Evolutionary conservation across 495 filamentous ascomycete genomes (phyloP).

Genomic region (Tetracladium setigerum): DNA sequence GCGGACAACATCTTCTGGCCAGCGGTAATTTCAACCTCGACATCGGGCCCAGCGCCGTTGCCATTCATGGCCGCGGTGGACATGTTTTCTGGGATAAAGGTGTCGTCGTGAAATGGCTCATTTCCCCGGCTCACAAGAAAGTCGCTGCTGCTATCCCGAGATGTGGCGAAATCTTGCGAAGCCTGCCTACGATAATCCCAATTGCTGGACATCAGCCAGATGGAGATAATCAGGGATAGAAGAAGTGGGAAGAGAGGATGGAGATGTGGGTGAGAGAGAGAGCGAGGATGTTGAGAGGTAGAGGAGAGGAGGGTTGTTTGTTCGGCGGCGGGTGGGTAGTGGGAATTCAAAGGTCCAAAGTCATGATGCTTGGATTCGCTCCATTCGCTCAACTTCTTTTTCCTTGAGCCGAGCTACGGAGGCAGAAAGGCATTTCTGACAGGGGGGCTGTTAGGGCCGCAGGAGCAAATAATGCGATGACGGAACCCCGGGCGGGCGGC

Average conservation of each 20-base stretch:
- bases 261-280: conserved; percentile 8
- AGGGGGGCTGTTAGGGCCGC: too few relatives aligned
- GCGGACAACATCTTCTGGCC: conserved; percentile 92
- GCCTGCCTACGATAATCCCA: conserved; percentile 7
- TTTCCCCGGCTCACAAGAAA: conserved; percentile 25
- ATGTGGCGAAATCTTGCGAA: conserved; percentile 18
- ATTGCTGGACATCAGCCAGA: conserved; percentile 9
- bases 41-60: conserved; percentile 18
- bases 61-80: conserved; percentile 18
- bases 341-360: too few relatives aligned
- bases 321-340: too few relatives aligned
- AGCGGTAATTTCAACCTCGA: conserved; percentile 57
- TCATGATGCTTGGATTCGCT: background rate
- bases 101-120: conserved; percentile 27
- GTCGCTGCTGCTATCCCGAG: background rate
- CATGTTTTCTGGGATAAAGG: conserved; percentile 12
- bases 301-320: too few relatives aligned
- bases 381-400: conserved; percentile 8
- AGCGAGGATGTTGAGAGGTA: conserved; percentile 13
- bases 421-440: too few relatives aligned
- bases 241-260: background rate
- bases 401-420: background rate
- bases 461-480: too few relatives aligned
- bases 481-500: too few relatives aligned
- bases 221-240: too few relatives aligned